phyloP scores from a whole-genome alignment of 116 monocot genomes.

The Posidonia oceanica region DNA sequence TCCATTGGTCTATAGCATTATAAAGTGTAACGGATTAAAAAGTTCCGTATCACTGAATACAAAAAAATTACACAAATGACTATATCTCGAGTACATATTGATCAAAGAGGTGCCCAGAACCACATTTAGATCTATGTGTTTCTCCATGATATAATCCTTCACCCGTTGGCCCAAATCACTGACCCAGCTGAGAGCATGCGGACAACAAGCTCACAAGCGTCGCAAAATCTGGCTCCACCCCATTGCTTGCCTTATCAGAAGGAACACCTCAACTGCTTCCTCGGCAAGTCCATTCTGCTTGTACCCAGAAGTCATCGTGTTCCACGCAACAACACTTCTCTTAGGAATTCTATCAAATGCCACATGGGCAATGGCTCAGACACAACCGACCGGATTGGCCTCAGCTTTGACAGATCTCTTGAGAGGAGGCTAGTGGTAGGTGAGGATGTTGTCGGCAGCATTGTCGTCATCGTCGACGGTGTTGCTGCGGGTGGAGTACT shows the following conservation, averaged over 20 bases:
- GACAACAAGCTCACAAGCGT: no score
- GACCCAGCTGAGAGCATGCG: no score
- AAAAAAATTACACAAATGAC: conserved; percentile 31
- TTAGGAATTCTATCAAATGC: conserved; percentile 45
- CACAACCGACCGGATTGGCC: no score
- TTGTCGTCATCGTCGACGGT: no score
- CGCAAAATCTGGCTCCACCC: conserved; percentile 32
- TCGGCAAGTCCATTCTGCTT: conserved; percentile 57
- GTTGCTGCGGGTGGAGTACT: no score
- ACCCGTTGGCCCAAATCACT: conserved; percentile 35
- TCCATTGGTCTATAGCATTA: no score
- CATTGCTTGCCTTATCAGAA: conserved; percentile 9
- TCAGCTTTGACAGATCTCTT: no score
- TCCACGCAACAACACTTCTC: conserved; percentile 46
- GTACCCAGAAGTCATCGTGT: conserved; percentile 59
- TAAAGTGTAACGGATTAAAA: no score
- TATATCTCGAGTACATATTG: conserved; percentile 62
- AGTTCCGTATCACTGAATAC: no score
- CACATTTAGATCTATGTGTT: conserved; percentile 15
- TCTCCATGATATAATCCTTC: conserved; percentile 19
- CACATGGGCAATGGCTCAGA: conserved; percentile 25
- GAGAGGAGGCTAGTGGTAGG: no score
- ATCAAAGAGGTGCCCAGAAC: conserved; percentile 44
- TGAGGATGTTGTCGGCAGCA: no score
- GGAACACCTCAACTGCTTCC: conserved; percentile 29